Percentiles rank a stretch among this genome's conserved stretches.
These are phyloP conservation scores for Ogataea henricii DNA, from an alignment of 805 yeast genomes.

Conservation along the genomic window DNA sequence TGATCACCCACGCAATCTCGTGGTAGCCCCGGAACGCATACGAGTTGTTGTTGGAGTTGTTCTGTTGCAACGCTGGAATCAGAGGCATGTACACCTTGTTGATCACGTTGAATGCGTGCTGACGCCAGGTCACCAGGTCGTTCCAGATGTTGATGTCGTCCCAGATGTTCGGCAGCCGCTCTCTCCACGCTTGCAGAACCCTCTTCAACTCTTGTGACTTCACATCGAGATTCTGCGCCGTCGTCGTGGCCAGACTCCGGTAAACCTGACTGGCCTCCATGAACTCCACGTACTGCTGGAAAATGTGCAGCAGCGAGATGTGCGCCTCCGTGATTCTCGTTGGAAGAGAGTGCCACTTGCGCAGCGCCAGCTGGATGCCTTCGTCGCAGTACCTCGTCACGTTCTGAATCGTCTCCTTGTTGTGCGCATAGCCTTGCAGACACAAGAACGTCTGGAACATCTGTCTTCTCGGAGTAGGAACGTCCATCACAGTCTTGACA, in stretches of 20 bases:
- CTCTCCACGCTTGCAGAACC: constrained; percentile 97
- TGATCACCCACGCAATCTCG: constrained; percentile 98
- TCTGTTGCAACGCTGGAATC: constrained; percentile 80
- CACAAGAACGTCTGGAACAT: constrained; percentile 92
- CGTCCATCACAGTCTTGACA: constrained; percentile 96
- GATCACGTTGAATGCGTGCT: constrained; percentile 95
- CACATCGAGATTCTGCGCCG: constrained; percentile 86
- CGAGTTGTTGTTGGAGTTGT: constrained; percentile 74
- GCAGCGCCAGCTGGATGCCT: constrained; percentile 88
- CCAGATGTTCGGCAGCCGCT: constrained; percentile 93
- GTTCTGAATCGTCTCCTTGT: constrained; percentile 81
- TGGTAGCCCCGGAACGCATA: constrained; percentile 98
- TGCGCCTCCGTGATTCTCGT: constrained; percentile 77
- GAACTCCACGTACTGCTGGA: constrained; percentile 96
- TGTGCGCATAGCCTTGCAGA: constrained; percentile 91
- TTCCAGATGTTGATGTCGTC: constrained; percentile 98
- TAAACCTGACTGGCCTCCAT: constrained; percentile 97
- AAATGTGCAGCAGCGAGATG: constrained; percentile 83
- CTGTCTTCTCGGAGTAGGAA: constrained; percentile 96
- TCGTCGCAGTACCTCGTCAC: constrained; percentile 89
- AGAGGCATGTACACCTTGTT: constrained; percentile 93
- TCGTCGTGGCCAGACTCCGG: constrained; percentile 82
- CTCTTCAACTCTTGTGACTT: constrained; percentile 94
- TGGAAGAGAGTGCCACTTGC: constrained; percentile 93
- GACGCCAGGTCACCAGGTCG: constrained; percentile 97